Base-by-base conservation (phyloP, 2,329 filamentous ascomycete genomes). In the Thelonectria olida region DNA sequence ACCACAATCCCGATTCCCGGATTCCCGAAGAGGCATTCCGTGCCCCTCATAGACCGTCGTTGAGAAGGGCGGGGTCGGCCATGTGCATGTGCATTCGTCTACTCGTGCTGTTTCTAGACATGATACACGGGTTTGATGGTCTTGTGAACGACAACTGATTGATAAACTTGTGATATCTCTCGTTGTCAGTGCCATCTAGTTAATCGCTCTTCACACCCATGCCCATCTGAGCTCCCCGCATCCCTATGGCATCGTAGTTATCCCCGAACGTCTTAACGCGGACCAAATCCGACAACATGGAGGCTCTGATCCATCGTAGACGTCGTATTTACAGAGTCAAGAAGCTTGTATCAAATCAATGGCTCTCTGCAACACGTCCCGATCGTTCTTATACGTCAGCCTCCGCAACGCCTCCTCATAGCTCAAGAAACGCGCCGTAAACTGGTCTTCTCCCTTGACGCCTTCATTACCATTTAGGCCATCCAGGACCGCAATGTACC, bases 1-100 rank as follows among this genome's bases (percentile, higher is more conserved):
- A 15, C 34, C 19, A 31, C 49, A 36, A 62, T 62, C 38, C 60
- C 60, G 55, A 59, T 62, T 58, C 39, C 60, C 60, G 54, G 54
- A 62, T 58, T 62, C 44, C 60, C 60, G 60, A 62, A 27, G 44
- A 39, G 44, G 19, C 45, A 34, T 42, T 17, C 15, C 22, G 13
- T 28, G 28, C 53, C 31, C 53, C 53, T 36, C 31, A n/a, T 45
- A 39, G 38, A 44, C 25, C 39, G 39, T 42, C 22, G 42, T 45
- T 13, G 34, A 38, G 31, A 34, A 15, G 51, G 45, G 58, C 52
- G 58, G 58, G 58, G 58, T 55, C 48, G 27, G 41, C n/a, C 27
- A 39, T 17, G 25, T 41, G 52, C 23, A 34, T 58, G 39, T 48
- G 42, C 42, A 53, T 28, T 17, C 28, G n/a, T 23, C 44, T 20